Conservation (phyloP, 2,329 filamentous ascomycete species). For the Rhytidhysteron rufulum region DNA sequence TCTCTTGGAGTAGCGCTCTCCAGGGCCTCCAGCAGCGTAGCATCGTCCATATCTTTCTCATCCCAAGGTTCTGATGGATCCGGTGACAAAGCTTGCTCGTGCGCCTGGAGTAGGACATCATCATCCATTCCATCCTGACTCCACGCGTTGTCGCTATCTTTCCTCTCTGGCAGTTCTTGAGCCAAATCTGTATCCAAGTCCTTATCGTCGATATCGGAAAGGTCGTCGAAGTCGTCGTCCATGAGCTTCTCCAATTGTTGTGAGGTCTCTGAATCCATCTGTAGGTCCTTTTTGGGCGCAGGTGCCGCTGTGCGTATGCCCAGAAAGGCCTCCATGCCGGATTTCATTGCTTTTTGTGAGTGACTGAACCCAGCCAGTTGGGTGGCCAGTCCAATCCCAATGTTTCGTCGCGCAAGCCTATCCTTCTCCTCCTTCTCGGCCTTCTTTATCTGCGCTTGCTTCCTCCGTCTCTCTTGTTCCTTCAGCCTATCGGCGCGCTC, state of each 20-base stretch:
- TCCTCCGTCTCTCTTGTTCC: constrained; percentile 28
- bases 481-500: constrained; percentile 28
- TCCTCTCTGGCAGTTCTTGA: not conserved
- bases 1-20: not conserved
- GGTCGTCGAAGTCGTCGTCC: constrained; percentile 25
- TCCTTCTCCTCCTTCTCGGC: constrained; percentile 31
- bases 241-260: constrained; percentile 19
- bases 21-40: constrained; percentile 1
- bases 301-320: constrained; percentile 16
- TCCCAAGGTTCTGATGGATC: constrained; percentile 7
- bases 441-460: constrained; percentile 25
- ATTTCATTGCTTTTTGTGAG: constrained; percentile 34
- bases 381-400: constrained; percentile 34
- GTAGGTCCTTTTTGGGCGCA: constrained; percentile 7
- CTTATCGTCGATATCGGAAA: constrained; percentile 24
- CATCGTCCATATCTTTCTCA: constrained; percentile 22
- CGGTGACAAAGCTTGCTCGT: constrained; percentile 12
- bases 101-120: constrained; percentile 24
- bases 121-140: constrained; percentile 31
- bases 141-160: constrained; percentile 12
- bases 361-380: constrained; percentile 37
- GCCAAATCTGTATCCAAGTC: constrained; percentile 10
- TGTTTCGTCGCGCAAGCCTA: constrained; percentile 18
- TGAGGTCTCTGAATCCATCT: constrained; percentile 15
- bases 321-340: constrained; percentile 34